A percentile compares a stretch with the other conserved stretches of the same genome.
These are phyloP conservation scores for Candida sanyaensis DNA, from an alignment of 1,139 yeast species.

Conservation along the genomic window DNA sequence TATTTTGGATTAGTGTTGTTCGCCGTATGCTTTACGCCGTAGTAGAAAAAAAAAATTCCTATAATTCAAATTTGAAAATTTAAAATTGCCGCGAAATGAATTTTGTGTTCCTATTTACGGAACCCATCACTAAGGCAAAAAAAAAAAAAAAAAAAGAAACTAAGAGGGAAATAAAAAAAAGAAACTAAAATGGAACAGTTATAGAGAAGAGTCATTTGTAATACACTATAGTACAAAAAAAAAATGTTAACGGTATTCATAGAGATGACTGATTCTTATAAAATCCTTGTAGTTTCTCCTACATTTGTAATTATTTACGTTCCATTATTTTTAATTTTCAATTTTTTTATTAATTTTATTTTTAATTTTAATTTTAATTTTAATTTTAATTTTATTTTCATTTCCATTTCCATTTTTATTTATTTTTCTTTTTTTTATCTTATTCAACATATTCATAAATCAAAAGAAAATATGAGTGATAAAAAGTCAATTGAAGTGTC, in stretches of 20 bases:
- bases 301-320: not conserved
- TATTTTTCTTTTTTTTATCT: not conserved
- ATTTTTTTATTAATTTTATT: not conserved
- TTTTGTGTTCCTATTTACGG: conserved; percentile 2
- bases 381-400: no score
- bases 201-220: not conserved
- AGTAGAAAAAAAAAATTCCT: no score
- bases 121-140: conserved; percentile 2
- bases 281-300: not conserved
- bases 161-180: not conserved
- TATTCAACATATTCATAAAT: not conserved
- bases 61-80: no score
- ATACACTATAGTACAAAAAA: not conserved
- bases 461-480: not conserved
- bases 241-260: not conserved
- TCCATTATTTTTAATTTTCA: not conserved
- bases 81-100: no score
- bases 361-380: no score
- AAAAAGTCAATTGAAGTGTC: conserved; percentile 1
- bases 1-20: no score
- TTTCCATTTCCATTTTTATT: no score
- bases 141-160: not conserved
- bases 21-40: no score
- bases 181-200: not conserved
- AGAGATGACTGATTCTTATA: not conserved